phyloP scores from a whole-genome alignment of 768 basidiomycete species.

The Suillus subaureus region DNA sequence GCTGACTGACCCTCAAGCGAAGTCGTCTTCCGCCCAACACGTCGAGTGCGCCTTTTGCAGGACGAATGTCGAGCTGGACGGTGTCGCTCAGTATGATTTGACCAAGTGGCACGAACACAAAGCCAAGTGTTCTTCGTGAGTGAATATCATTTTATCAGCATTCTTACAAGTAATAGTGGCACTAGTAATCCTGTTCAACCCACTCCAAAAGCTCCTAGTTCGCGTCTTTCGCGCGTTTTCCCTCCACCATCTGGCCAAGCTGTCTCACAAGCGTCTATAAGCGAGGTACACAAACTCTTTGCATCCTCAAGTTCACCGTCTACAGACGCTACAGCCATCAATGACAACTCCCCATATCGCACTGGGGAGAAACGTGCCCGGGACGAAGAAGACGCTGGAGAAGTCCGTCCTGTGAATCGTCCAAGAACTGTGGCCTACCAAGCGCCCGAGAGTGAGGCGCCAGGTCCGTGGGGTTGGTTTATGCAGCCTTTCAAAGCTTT shows the following conservation, averaged over 20 bases:
- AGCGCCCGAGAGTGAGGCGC: conserved; percentile 45
- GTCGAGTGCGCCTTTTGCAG: conserved; percentile 59
- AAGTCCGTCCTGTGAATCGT: conserved; percentile 52
- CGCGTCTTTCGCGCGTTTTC: conserved; percentile 17
- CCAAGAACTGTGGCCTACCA: conserved; percentile 50
- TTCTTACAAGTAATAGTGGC: conserved; percentile 1
- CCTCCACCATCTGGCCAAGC: conserved; percentile 24
- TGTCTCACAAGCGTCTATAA: conserved; percentile 16
- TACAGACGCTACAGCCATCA: conserved; percentile 42
- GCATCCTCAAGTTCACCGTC: conserved; percentile 22
- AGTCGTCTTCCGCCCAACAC: conserved; percentile 43
- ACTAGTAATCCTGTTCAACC: conserved; percentile 19
- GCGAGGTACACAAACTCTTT: conserved; percentile 16
- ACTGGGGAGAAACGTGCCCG: conserved; percentile 50
- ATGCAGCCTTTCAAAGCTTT: conserved; percentile 65
- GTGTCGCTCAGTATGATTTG: conserved; percentile 60
- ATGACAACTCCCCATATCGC: conserved; percentile 26
- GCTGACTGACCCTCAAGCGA: conserved; percentile 66
- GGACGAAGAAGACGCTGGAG: conserved; percentile 43
- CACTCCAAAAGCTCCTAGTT: conserved; percentile 20
- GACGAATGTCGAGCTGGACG: conserved; percentile 43
- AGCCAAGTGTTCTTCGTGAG: conserved; percentile 44
- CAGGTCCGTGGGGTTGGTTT: conserved; percentile 59
- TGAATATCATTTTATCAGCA: conserved; percentile 9
- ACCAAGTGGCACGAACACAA: conserved; percentile 69